Base-by-base conservation (phyloP, 164 flowering plant genomes). In the Chimonanthus praecox region DNA sequence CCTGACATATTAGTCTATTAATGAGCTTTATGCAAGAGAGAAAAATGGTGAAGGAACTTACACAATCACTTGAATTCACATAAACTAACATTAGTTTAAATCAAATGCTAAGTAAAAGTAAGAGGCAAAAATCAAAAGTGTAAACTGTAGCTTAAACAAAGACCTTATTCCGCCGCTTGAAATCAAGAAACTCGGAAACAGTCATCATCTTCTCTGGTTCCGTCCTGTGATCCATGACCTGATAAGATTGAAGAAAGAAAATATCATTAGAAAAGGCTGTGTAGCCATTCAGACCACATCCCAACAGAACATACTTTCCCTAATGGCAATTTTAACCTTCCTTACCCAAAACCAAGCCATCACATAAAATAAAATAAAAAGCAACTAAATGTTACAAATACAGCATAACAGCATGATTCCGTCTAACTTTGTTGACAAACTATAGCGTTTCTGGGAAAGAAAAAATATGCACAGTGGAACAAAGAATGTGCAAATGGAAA, bases 221-320 rank as follows among this genome's bases (percentile, higher is more conserved):
- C 20, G 97, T 89, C 3, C 91, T 83, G 76, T 83, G 90, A 85
- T 93, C 97, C 99, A 96, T 92, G 64, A 96, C 98, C 99, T 96
- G 84, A 76, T 69, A 73, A 74, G 58, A 77, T 46, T 44, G 54
- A 68, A 49, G 49, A 50, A 77, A 64, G 58, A 68, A 49, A 64
- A 49, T 5, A 21, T 44, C 13, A 58, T 54, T 4, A 44, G 68
- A 20, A 43, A 65, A 13, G 67, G 51, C 7, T 7, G 13, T 44
- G 46, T 6, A 44, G 47, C 68, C 48, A 4, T 45, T 66, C 45
- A 54, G 10, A 54, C 60, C 60, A 54, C 60, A 33, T 33, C 60
- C 11, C 5, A 54, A 13, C 16, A 54, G 8, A 2, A 54, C n/a
- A 54, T 13, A 54, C 16, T 54, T 54, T 54, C 60, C 60, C 16